Evolutionary conservation across 768 basidiomycete species (phyloP), one percentile per base, ranked within the genome.

Genomic region (Collybiopsis luxurians): DNA sequence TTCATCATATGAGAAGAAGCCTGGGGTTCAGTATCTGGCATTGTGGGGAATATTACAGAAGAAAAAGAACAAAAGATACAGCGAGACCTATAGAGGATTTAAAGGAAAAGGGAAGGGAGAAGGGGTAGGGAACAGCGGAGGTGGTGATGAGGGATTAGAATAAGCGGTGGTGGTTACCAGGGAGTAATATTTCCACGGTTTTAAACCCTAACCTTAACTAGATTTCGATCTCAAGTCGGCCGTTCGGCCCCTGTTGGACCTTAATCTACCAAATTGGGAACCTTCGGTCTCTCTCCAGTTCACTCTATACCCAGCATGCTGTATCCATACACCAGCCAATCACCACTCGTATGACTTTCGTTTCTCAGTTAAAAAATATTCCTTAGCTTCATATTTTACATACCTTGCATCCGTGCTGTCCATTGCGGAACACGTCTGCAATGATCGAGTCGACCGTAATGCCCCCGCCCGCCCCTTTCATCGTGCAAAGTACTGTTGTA

Each of bases 1-100:
- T 96, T 95, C 95, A 98, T 97, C 91, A 96, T 92, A 72, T 96
- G 95, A 26, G 91, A 92, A 40, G 89, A 85, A 40, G 83, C 78
- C 64, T 81, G 80, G 28, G 80, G 75, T 48, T 79, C 69, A 66
- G 65, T 53, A 61, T 81, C 80, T 43, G 69, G 63, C 77, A 75
- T 77, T 39, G 64, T 65, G 57, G 52, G 58, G 61, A 59, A 64
- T 66, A 66, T 38, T 40, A 30, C 39, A 55, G 63, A 56, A 60
- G 57, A 59, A 23, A 44, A 51, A 39, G 43, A 17, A 47, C 61
- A 64, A 62, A 64, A 65, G 64, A 68, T 60, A 69, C 58, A 50
- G 7, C 21, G 39, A 21, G 9, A n/a, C 53, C 28, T 26, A 36
- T 54, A 26, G 15, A 15, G 43, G 28, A 60, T 65, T 63, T 58